Conservation (phyloP, 2,329 filamentous ascomycete species). For the Setomelanomma holmii region DNA sequence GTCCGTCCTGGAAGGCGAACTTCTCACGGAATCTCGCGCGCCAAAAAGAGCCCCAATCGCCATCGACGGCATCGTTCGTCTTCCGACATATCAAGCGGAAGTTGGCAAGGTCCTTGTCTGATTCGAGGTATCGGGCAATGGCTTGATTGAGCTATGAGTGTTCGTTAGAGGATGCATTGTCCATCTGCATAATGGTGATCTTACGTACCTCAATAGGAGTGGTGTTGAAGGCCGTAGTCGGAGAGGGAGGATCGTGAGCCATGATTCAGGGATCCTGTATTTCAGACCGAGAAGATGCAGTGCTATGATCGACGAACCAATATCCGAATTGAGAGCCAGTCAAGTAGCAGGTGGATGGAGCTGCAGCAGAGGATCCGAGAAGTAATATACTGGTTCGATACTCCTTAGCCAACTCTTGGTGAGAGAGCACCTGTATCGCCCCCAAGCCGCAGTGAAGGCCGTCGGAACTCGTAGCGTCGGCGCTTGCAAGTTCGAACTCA, state of each 20-base stretch:
- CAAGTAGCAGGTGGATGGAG: not conserved
- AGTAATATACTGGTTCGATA: not conserved
- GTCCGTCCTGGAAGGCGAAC: slow-evolving; percentile 48
- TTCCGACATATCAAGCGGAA: slow-evolving; percentile 51
- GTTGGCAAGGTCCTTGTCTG: slow-evolving; percentile 53
- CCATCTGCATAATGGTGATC: not conserved
- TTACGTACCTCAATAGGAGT: slow-evolving; percentile 42
- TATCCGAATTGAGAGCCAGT: not conserved
- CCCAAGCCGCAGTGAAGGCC: slow-evolving; percentile 7
- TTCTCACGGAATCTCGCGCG: slow-evolving; percentile 50
- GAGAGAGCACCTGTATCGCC: slow-evolving; percentile 4
- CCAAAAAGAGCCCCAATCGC: slow-evolving; percentile 56
- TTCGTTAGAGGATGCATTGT: slow-evolving; percentile 1
- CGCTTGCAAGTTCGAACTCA: not conserved
- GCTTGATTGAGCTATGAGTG: slow-evolving; percentile 48
- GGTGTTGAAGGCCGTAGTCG: slow-evolving; percentile 35
- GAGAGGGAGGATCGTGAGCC: slow-evolving; percentile 10
- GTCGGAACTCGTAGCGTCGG: not conserved
- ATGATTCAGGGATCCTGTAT: slow-evolving; percentile 8
- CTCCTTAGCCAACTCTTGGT: not conserved
- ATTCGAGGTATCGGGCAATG: slow-evolving; percentile 48
- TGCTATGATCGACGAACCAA: not conserved
- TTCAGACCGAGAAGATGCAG: not conserved
- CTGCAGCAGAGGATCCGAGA: not conserved
- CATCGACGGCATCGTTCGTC: slow-evolving; percentile 51